phyloP scores from a whole-genome alignment of 2,329 filamentous ascomycete genomes.

The Fusarium cicatricum region DNA sequence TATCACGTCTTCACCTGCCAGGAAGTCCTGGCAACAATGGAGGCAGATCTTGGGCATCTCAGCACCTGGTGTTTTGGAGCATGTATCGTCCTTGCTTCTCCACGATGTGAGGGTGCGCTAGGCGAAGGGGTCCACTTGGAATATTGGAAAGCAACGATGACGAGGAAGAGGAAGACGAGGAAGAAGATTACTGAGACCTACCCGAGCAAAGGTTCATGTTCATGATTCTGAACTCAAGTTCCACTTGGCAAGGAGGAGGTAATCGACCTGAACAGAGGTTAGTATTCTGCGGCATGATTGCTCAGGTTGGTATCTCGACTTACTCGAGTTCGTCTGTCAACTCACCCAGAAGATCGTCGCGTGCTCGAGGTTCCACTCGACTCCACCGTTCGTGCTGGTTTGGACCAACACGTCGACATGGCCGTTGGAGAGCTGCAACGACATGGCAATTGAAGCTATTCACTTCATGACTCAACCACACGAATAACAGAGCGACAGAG shows the following conservation, averaged over 20 bases:
- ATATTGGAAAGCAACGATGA: background rate
- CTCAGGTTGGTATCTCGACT: background rate
- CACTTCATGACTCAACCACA: constrained; percentile 7
- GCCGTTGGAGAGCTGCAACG: constrained; percentile 18
- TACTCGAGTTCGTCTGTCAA: constrained; percentile 9
- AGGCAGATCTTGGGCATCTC: background rate
- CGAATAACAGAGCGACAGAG: constrained; percentile 11
- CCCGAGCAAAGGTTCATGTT: background rate
- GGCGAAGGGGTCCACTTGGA: constrained; percentile 3
- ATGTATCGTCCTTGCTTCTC: background rate
- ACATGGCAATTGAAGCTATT: constrained; percentile 7
- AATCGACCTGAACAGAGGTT: constrained; percentile 9
- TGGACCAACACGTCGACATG: constrained; percentile 3
- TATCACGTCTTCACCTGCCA: background rate
- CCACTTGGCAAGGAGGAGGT: background rate
- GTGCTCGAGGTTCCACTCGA: constrained; percentile 12
- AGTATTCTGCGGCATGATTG: constrained; percentile 2
- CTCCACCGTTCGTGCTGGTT: constrained; percentile 21
- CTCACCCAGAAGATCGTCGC: constrained; percentile 9
- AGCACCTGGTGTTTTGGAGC: background rate
- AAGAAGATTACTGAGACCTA: background rate
- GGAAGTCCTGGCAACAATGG: background rate
- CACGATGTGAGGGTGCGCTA: background rate
- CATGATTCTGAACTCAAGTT: background rate
- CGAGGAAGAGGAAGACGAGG: background rate